These are phyloP conservation scores for Grammothele lineata DNA, from an alignment of 768 basidiomycete species.

Conservation along the genomic window DNA sequence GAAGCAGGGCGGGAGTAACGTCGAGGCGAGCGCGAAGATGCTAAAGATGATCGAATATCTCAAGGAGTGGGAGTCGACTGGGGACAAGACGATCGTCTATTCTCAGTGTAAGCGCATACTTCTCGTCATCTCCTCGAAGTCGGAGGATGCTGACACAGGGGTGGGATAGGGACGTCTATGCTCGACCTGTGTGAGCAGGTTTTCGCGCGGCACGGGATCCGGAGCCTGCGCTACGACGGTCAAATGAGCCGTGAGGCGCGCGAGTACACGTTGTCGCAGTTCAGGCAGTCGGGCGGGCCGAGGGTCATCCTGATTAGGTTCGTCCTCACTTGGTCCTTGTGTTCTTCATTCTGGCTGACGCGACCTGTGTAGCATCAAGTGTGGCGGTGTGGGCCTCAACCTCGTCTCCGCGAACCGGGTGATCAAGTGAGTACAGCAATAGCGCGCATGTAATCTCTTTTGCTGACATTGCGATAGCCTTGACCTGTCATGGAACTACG, in stretches of 20 bases:
- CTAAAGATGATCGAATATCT: slow-evolving; percentile 49
- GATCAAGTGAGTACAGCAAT: slow-evolving; percentile 46
- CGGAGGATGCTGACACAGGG: neutral
- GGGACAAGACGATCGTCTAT: slow-evolving; percentile 69
- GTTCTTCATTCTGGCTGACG: too few relatives aligned
- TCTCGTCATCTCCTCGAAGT: neutral
- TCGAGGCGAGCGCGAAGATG: slow-evolving; percentile 73
- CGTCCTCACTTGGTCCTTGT: neutral
- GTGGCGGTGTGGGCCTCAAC: slow-evolving; percentile 67
- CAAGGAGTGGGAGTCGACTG: slow-evolving; percentile 52
- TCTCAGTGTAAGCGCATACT: slow-evolving; percentile 62
- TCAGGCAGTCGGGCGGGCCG: slow-evolving; percentile 53
- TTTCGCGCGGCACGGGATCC: slow-evolving; percentile 55
- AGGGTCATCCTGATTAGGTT: slow-evolving; percentile 66
- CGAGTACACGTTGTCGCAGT: slow-evolving; percentile 45
- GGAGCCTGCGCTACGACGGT: slow-evolving; percentile 62
- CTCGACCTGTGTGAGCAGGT: slow-evolving; percentile 60
- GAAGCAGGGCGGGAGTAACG: slow-evolving; percentile 54
- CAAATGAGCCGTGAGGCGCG: slow-evolving; percentile 53
- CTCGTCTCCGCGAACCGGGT: slow-evolving; percentile 66
- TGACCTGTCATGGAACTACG: slow-evolving; percentile 74
- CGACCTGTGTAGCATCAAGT: slow-evolving; percentile 49
- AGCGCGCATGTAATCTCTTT: neutral
- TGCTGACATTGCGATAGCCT: slow-evolving; percentile 36
- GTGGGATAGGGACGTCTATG: slow-evolving; percentile 66